Percentiles rank a stretch among this genome's conserved stretches.
These are phyloP conservation scores for Diutina siamensis DNA, from an alignment of 1,139 yeast genomes.

Conservation along the genomic window DNA sequence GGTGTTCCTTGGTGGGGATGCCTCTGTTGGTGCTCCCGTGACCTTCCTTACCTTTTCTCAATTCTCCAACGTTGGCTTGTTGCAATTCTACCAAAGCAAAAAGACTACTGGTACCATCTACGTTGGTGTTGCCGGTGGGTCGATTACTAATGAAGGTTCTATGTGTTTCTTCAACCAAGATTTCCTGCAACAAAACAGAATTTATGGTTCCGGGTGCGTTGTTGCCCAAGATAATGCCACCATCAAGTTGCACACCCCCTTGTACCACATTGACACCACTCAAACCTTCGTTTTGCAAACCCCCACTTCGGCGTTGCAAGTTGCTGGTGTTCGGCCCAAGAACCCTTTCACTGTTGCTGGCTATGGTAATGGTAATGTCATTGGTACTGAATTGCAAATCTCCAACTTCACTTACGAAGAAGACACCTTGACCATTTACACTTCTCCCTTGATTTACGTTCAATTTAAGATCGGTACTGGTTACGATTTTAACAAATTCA, in stretches of 20 bases:
- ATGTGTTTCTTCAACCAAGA: constrained; percentile 8
- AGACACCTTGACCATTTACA: constrained; percentile 14
- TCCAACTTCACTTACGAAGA: constrained; percentile 13
- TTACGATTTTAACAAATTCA: constrained; percentile 9
- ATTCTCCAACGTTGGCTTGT: constrained; percentile 1
- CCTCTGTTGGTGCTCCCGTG: not conserved
- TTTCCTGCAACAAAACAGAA: constrained; percentile 7
- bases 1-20: not conserved
- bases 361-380: constrained; percentile 20
- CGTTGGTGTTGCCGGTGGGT: not conserved
- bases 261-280: constrained; percentile 4
- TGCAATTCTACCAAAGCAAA: not conserved
- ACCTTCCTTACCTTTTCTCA: not conserved
- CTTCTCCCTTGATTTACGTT: constrained; percentile 7
- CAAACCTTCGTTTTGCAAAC: constrained; percentile 3
- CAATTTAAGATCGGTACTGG: constrained; percentile 17
- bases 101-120: not conserved
- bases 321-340: constrained; percentile 5
- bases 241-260: constrained; percentile 6
- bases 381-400: constrained; percentile 10
- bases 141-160: constrained; percentile 8
- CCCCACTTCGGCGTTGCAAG: not conserved
- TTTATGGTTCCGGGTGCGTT: constrained; percentile 8
- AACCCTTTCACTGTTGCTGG: constrained; percentile 18
- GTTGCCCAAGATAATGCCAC: constrained; percentile 4